Base-by-base conservation (phyloP, 108 stramenopile genomes). In the Bacterosira constricta region DNA sequence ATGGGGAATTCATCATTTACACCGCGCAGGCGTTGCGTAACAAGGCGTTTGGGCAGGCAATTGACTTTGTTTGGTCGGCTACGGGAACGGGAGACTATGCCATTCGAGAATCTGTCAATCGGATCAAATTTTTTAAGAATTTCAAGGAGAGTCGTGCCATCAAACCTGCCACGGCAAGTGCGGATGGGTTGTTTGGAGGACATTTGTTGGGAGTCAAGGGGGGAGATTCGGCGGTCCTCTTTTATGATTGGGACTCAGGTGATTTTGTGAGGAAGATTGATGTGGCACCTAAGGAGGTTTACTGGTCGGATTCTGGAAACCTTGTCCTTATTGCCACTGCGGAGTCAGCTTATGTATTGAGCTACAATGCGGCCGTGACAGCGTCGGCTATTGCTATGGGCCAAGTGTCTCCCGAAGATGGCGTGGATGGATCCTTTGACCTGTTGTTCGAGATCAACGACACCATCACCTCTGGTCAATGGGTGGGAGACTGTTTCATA, bases 1-100 rank as follows among this genome's bases (percentile, higher is more conserved):
- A 99, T 81, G 97, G 97, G n/a, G 99, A 99, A 80, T 99, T 97
- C 82, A 98, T 99, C 72, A 98, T 99, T 68, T 99, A 99, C 83
- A 99, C 99, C 6, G 83, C 97, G 20, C 96, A 97, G 82, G 97
- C 97, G 12, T 88, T 99, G 39, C 75, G 98, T 45, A 97, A 97
- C 92, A 99, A 99, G 80, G 93, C 96, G 18, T 99, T 98, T 73
- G 99, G 99, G 15, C 88, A 95, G 55, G 98, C 96, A 0, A 86
- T 98, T 54, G 99, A 98, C 85, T 98, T 99, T 83, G 97, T 94
- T 31, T 99, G 99, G 99, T 94, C 92, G 25, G 90, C 91, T 9
- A 75, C 82, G 7, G 98, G 97, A 38, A 97, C 99, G 23, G 98
- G 98, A 32, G 99, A 99, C 77, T 99, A 97, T 81, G 96, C 96